These are phyloP conservation scores for Candida adriatica DNA, from an alignment of 805 yeast species.

Conservation along the genomic window DNA sequence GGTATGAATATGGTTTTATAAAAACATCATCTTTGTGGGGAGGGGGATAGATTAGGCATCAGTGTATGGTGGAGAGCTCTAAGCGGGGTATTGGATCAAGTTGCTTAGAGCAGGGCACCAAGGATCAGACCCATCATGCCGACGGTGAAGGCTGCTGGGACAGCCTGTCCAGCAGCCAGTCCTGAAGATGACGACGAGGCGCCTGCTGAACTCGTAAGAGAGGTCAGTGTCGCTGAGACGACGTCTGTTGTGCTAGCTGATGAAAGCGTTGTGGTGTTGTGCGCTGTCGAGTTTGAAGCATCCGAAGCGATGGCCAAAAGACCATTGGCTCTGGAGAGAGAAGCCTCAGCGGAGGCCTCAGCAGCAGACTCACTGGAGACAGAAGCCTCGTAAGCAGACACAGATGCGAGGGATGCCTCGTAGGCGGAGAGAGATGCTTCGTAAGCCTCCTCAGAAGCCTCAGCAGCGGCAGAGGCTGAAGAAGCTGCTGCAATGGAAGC, in stretches of 20 bases:
- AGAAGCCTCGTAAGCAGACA: constrained; percentile 20
- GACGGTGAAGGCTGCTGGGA: constrained; percentile 23
- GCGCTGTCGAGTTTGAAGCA: constrained; percentile 24
- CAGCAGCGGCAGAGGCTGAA: constrained; percentile 12
- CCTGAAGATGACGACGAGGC: constrained; percentile 28
- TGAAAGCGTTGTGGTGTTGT: constrained; percentile 27
- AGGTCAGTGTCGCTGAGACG: constrained; percentile 15
- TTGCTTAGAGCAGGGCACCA: constrained; percentile 24
- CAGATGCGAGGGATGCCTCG: constrained; percentile 14
- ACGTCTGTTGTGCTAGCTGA: constrained; percentile 18
- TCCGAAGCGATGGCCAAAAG: constrained; percentile 36
- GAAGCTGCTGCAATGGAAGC: constrained; percentile 7
- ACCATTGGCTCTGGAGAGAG: constrained; percentile 31
- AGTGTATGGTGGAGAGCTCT: too few relatives aligned
- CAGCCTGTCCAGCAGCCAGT: constrained; percentile 21
- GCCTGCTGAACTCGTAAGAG: constrained; percentile 16
- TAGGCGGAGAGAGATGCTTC: constrained; percentile 5
- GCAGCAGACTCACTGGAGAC: constrained; percentile 11
- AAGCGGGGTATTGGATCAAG: too few relatives aligned
- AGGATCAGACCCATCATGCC: constrained; percentile 23
- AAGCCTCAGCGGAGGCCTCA: constrained; percentile 7
- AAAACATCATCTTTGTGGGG: neutral
- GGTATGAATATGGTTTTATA: neutral
- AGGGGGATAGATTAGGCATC: neutral
- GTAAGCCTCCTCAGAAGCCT: too few relatives aligned